Conservation (phyloP, 805 yeast species). For the Kockiozyma suomiensis region DNA sequence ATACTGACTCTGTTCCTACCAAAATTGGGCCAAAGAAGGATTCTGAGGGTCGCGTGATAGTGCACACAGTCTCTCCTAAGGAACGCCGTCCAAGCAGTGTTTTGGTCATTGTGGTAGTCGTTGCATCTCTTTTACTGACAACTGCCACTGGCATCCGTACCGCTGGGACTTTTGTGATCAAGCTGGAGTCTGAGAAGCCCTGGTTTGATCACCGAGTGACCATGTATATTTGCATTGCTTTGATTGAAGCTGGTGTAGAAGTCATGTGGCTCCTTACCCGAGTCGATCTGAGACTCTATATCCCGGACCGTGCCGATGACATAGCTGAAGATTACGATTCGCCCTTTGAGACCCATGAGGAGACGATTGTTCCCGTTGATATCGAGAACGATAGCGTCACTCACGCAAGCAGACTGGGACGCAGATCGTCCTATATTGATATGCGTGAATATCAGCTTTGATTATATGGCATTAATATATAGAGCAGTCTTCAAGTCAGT, state of each 20-base stretch:
- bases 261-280: background rate
- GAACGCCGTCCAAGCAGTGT: background rate
- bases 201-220: slow-evolving; percentile 7
- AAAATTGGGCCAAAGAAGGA: background rate
- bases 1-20: background rate
- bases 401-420: no score
- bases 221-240: slow-evolving; percentile 1
- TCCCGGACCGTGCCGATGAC: slow-evolving; percentile 4
- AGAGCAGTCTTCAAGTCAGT: background rate
- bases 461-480: no score
- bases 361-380: background rate
- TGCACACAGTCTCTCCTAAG: background rate
- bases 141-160: background rate
- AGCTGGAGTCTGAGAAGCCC: background rate
- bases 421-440: no score
- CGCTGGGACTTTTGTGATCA: background rate
- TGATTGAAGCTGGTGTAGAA: background rate
- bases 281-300: slow-evolving; percentile 4
- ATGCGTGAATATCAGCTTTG: no score
- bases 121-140: background rate
- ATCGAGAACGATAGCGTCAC: background rate
- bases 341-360: background rate
- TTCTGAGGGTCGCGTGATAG: background rate
- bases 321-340: background rate
- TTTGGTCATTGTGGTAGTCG: background rate